phyloP scores from a whole-genome alignment of 1,284 basidiomycete species.

The Ceratobasidium theobromae region DNA sequence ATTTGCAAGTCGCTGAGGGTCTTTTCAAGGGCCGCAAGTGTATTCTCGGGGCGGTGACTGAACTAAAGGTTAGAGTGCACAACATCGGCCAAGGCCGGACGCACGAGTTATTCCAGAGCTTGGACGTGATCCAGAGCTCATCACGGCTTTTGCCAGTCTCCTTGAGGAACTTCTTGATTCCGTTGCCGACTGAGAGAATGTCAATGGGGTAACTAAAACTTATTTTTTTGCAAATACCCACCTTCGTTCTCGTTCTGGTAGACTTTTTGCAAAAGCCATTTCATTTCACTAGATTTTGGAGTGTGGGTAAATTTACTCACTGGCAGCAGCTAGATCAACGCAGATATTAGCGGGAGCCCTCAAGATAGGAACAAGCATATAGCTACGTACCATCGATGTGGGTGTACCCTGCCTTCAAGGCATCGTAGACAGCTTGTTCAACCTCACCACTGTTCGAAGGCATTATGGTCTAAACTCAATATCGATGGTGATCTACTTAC shows the following conservation, averaged over 20 bases:
- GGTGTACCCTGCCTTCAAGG: conserved; percentile 32
- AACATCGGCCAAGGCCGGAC: not conserved
- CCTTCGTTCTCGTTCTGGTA: conserved; percentile 28
- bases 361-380: not conserved
- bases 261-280: not conserved
- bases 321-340: conserved; percentile 12
- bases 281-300: not conserved
- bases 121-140: conserved; percentile 35
- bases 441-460: conserved; percentile 23
- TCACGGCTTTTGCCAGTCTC: conserved; percentile 33
- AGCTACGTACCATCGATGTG: conserved; percentile 27
- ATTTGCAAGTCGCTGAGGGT: conserved; percentile 35
- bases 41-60: conserved; percentile 28
- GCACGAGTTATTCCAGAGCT: conserved; percentile 35
- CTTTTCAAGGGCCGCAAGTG: conserved; percentile 32
- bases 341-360: not conserved
- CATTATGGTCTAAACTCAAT: not conserved
- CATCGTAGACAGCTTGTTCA: conserved; percentile 32
- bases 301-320: conserved; percentile 3
- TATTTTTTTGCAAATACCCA: not conserved
- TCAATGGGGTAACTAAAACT: not conserved
- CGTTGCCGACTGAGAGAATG: conserved; percentile 29
- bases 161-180: conserved; percentile 30
- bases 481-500: conserved; percentile 2
- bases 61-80: not conserved